A percentile compares a stretch with the other conserved stretches of the same genome.
phyloP scores from a whole-genome alignment of 257 asterid species.

The Solanum ahanhuiri region DNA sequence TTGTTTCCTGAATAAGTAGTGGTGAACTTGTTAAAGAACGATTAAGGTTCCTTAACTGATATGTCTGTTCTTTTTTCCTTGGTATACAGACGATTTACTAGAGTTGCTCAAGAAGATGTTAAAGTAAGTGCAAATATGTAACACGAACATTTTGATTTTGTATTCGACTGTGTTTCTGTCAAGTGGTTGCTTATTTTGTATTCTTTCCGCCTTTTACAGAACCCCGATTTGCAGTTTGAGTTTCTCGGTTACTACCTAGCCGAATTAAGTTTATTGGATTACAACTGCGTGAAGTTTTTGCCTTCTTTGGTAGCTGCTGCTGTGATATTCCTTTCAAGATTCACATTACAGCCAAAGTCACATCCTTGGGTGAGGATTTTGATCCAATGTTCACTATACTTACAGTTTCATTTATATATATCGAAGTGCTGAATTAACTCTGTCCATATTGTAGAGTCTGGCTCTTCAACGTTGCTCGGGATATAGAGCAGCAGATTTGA shows the following conservation, averaged over 20 bases:
- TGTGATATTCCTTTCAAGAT: slow-evolving; percentile 60
- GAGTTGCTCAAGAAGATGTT: slow-evolving; percentile 41
- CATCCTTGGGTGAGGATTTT: slow-evolving; percentile 64
- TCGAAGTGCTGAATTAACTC: not conserved
- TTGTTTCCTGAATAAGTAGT: not conserved
- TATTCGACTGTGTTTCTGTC: not conserved
- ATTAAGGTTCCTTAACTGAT: not conserved
- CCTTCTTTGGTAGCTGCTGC: slow-evolving; percentile 86
- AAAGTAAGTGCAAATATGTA: slow-evolving; percentile 22
- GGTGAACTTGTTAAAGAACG: not conserved
- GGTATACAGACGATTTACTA: slow-evolving; percentile 27
- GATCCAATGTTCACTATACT: not conserved
- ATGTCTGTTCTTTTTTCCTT: not conserved
- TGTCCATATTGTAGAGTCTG: slow-evolving; percentile 12
- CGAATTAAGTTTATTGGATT: slow-evolving; percentile 73
- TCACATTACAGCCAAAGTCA: slow-evolving; percentile 39
- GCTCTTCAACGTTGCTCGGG: slow-evolving; percentile 37
- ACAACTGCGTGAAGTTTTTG: slow-evolving; percentile 56
- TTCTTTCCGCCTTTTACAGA: slow-evolving; percentile 22
- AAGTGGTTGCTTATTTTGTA: not conserved
- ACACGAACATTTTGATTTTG: not conserved
- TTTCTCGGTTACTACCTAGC: slow-evolving; percentile 73
- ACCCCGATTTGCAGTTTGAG: slow-evolving; percentile 44
- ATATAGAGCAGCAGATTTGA: slow-evolving; percentile 51
- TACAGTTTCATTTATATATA: not conserved